Percentiles rank a stretch among this genome's conserved stretches.
These are phyloP conservation scores for Pinus tabuliformis DNA, from an alignment of 75 land plant species.

Conservation along the genomic window DNA sequence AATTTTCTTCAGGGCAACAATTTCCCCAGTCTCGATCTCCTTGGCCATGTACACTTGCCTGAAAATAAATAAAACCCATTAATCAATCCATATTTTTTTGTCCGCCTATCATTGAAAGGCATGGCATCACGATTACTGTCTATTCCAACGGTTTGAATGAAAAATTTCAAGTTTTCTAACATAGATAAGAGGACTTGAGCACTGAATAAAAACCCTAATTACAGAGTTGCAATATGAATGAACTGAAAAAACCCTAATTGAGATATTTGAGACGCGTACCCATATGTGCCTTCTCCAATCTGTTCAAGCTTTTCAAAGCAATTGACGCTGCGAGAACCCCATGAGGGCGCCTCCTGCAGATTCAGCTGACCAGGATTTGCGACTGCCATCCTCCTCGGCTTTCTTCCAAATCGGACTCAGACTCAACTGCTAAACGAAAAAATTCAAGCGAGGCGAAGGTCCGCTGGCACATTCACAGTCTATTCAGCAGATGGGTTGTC, in stretches of 20 bases:
- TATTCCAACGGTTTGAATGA: too few species aligned
- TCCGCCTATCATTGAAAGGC: background rate
- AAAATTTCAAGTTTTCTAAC: background rate
- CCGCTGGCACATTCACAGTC: too few species aligned
- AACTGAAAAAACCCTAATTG: background rate
- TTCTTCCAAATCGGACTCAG: too few species aligned
- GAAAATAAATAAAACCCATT: conserved; percentile 11
- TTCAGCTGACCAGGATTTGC: conserved; percentile 80
- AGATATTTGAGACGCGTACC: conserved; percentile 30
- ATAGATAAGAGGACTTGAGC: background rate
- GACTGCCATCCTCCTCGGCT: conserved; percentile 40
- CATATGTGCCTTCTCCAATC: conserved; percentile 96
- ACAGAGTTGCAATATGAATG: background rate
- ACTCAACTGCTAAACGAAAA: too few species aligned
- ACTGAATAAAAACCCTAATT: background rate
- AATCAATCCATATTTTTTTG: background rate
- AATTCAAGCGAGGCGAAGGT: too few species aligned
- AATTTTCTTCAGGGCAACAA: conserved; percentile 90
- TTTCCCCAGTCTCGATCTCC: conserved; percentile 82
- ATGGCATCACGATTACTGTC: background rate
- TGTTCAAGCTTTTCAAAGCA: conserved; percentile 93
- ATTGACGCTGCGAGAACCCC: conserved; percentile 91
- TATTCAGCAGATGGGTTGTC: too few species aligned
- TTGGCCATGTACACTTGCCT: conserved; percentile 95
- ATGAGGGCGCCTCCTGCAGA: conserved; percentile 64